A percentile compares a stretch with the other conserved stretches of the same genome.
These are phyloP conservation scores for Zangia roseola DNA, from an alignment of 768 basidiomycete genomes.

Conservation along the genomic window DNA sequence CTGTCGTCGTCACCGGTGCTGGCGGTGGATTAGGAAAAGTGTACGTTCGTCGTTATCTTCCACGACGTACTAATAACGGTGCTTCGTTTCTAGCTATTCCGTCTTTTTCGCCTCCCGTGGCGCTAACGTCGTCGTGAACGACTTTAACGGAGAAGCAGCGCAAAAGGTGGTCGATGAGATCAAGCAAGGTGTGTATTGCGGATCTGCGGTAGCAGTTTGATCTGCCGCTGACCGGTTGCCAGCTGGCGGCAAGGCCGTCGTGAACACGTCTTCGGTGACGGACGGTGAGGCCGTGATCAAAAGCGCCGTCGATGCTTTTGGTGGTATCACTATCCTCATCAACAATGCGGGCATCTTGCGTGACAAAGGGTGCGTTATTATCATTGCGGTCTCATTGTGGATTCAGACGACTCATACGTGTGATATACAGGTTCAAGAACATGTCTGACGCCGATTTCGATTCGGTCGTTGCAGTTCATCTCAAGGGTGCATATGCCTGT, in stretches of 20 bases:
- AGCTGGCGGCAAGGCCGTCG: conserved; percentile 90
- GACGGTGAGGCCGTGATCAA: conserved; percentile 87
- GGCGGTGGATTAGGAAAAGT: conserved; percentile 93
- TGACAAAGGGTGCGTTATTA: conserved; percentile 62
- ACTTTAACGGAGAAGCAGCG: conserved; percentile 84
- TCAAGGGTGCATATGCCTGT: conserved; percentile 92
- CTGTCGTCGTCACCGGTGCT: conserved; percentile 93
- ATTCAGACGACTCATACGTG: too few species aligned
- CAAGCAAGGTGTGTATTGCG: conserved; percentile 52
- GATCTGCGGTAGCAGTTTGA: too few species aligned
- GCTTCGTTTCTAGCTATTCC: conserved; percentile 62
- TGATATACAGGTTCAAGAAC: conserved; percentile 98
- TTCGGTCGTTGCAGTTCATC: conserved; percentile 81
- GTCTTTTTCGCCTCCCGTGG: conserved; percentile 90
- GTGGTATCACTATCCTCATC: conserved; percentile 80
- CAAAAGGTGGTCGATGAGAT: conserved; percentile 94
- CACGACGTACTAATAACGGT: neutral
- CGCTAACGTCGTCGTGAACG: conserved; percentile 94
- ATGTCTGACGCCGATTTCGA: conserved; percentile 97
- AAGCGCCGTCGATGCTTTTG: conserved; percentile 83
- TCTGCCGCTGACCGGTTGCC: neutral
- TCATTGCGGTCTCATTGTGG: neutral
- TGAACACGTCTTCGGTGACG: conserved; percentile 81
- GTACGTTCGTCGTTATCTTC: conserved; percentile 46
- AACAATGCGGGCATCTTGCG: conserved; percentile 95